Evolutionary conservation across 2,329 filamentous ascomycete genomes (phyloP), one percentile per base, ranked within the genome.

Genomic region (Passalora sequoiae): DNA sequence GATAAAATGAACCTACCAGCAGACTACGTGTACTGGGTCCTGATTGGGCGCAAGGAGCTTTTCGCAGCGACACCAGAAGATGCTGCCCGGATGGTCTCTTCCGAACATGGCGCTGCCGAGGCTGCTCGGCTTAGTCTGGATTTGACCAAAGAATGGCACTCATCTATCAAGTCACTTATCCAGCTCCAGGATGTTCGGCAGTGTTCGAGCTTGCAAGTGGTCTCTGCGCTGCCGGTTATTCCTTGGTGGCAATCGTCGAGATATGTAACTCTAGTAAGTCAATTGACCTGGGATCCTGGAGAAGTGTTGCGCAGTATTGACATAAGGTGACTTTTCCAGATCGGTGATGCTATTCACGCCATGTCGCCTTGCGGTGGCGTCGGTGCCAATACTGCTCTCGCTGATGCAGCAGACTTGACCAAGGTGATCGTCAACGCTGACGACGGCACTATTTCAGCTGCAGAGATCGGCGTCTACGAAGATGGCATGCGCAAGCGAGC

Each of bases 281-380:
- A n/a, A n/a, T n/a, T n/a, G n/a, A n/a, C n/a, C n/a, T n/a, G n/a
- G n/a, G n/a, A n/a, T n/a, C n/a, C n/a, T n/a, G n/a, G n/a, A n/a
- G n/a, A n/a, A n/a, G n/a, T n/a, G n/a, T n/a, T n/a, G n/a, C n/a
- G n/a, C n/a, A n/a, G n/a, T n/a, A n/a, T n/a, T n/a, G n/a, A n/a
- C n/a, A n/a, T n/a, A n/a, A n/a, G n/a, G n/a, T n/a, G n/a, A n/a
- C n/a, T n/a, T n/a, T n/a, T n/a, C n/a, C n/a, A n/a, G 2, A 60
- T 72, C 16, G 70, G 70, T 7, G 70, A 72, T 43, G 66, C 70
- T 1, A 65, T 66, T 3, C 70, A 72, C 54, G 60, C 65, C 1
- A 72, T 72, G 69, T 68, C 68, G 1, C 70, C 70, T 1, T 69
- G 67, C 3, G 69, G 69, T 13, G 70, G 67, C 0, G 66, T 68